phyloP scores from a whole-genome alignment of 805 yeast species.

The Zygoascus bituminiphila region DNA sequence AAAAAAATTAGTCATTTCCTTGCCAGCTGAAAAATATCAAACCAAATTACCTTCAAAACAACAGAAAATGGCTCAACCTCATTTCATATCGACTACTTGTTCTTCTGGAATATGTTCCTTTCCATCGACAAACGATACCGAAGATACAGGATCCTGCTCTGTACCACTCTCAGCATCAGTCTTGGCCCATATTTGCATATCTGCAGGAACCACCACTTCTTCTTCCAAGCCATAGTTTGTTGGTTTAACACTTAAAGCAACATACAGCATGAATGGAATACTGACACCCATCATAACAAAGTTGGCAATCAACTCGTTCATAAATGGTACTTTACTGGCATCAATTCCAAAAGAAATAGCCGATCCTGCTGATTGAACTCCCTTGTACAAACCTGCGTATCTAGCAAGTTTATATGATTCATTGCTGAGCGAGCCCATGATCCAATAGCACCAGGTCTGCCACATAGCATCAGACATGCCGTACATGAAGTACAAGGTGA shows the following conservation, averaged over 20 bases:
- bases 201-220: constrained; percentile 12
- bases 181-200: neutral
- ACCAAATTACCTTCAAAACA: too few species aligned
- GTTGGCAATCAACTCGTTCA: constrained; percentile 15
- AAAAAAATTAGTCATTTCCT: too few species aligned
- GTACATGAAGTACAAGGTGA: constrained; percentile 42
- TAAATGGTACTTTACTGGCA: constrained; percentile 12
- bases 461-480: constrained; percentile 41
- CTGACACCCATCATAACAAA: constrained; percentile 12
- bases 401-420: constrained; percentile 40
- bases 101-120: neutral
- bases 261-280: constrained; percentile 14
- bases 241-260: constrained; percentile 9
- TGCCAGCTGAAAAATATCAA: too few species aligned
- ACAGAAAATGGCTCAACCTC: too few species aligned
- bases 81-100: too few species aligned
- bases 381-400: constrained; percentile 42
- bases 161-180: neutral
- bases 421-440: constrained; percentile 39
- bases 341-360: constrained; percentile 37
- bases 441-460: constrained; percentile 40
- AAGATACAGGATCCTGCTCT: neutral
- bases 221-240: constrained; percentile 15
- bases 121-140: neutral
- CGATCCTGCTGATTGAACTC: constrained; percentile 43